Percentiles rank a stretch among this genome's conserved stretches.
Evolutionary conservation across 148 eudicot species (phyloP).

Genomic region (Pouteria glomerata): DNA sequence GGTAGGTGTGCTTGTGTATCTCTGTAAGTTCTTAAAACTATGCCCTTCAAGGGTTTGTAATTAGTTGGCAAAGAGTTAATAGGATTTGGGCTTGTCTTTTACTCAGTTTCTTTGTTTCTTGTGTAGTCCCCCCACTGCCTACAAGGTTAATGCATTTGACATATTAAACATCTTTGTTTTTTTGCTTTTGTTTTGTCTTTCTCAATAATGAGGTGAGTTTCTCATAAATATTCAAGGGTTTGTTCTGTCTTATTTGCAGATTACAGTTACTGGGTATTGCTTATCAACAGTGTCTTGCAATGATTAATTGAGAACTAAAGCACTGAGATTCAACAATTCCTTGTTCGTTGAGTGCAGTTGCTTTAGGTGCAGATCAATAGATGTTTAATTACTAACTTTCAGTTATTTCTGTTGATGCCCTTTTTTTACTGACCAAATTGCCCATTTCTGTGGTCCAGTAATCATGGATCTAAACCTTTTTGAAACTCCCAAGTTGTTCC

Average conservation of each 20-base stretch:
- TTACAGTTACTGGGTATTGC: background rate
- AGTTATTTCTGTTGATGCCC: background rate
- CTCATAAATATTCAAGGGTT: background rate
- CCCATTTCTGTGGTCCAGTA: background rate
- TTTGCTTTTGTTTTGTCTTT: background rate
- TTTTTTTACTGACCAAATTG: background rate
- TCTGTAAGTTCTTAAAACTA: constrained; percentile 1
- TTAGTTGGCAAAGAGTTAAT: background rate
- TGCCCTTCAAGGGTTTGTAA: constrained; percentile 10
- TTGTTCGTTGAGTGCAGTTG: background rate
- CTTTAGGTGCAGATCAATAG: background rate
- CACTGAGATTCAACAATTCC: background rate
- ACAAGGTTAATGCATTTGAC: background rate
- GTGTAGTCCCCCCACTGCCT: too few species aligned
- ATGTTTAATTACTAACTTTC: background rate
- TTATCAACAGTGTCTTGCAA: background rate
- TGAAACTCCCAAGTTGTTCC: background rate
- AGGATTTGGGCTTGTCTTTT: constrained; percentile 3
- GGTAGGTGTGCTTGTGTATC: background rate
- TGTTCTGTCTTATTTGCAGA: background rate
- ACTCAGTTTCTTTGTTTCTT: background rate
- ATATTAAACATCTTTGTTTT: constrained; percentile 5
- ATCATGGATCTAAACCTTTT: background rate
- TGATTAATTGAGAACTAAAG: background rate
- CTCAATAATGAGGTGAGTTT: background rate